Evolutionary conservation across 2,329 filamentous ascomycete species (phyloP).

Genomic region (Epichloe bromicola): DNA sequence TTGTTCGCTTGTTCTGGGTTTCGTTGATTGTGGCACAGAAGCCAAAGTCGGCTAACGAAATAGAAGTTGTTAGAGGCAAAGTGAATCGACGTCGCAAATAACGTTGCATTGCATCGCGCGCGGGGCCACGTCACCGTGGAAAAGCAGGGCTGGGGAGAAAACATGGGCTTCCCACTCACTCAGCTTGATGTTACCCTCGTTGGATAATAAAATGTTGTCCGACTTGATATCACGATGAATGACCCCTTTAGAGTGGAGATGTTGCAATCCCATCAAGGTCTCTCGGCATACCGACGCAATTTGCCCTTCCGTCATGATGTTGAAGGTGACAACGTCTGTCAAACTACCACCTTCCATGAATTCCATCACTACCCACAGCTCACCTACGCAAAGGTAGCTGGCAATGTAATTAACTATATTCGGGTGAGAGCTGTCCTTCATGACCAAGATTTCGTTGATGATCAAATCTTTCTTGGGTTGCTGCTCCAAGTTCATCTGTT

Average conservation of each 20-base stretch:
- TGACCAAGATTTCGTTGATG: slow-evolving; percentile 97
- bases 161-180: slow-evolving; percentile 44
- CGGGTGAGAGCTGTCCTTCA: slow-evolving; percentile 97
- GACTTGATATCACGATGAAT: slow-evolving; percentile 99
- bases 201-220: slow-evolving; percentile 87
- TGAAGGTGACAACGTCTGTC: slow-evolving; percentile 97
- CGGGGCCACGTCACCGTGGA: too few relatives aligned
- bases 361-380: slow-evolving; percentile 99
- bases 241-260: slow-evolving; percentile 92
- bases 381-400: slow-evolving; percentile 78
- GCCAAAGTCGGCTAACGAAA: slow-evolving; percentile 73
- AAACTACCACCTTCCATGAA: slow-evolving; percentile 98
- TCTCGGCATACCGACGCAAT: slow-evolving; percentile 93
- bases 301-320: slow-evolving; percentile 97
- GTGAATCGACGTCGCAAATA: neutral
- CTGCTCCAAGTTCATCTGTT: slow-evolving; percentile 98
- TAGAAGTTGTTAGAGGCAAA: slow-evolving; percentile 11
- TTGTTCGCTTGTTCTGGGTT: slow-evolving; percentile 90
- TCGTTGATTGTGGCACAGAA: slow-evolving; percentile 99
- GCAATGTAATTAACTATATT: slow-evolving; percentile 99
- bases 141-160: neutral
- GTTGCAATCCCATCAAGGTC: slow-evolving; percentile 81
- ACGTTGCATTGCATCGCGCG: too few relatives aligned
- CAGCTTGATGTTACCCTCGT: slow-evolving; percentile 94
- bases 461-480: slow-evolving; percentile 98